These are phyloP conservation scores for Hymenoscyphus infarciens DNA, from an alignment of 2,329 filamentous ascomycete species.

Conservation along the genomic window DNA sequence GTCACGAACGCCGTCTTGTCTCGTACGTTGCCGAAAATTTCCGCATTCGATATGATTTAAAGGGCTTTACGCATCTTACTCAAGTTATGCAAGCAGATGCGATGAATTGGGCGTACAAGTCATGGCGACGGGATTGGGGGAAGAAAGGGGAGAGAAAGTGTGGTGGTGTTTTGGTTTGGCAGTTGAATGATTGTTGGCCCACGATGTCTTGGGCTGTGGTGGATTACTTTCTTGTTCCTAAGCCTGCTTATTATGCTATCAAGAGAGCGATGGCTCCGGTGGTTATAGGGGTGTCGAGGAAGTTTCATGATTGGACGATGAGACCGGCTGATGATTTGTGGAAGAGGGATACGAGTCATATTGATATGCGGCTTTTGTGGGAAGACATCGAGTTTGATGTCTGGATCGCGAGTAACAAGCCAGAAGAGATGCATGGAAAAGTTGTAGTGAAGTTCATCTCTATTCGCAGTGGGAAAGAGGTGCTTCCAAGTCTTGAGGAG, in stretches of 20 bases:
- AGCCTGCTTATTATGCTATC: slow-evolving; percentile 51
- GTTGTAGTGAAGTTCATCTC: background rate
- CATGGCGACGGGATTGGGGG: slow-evolving; percentile 29
- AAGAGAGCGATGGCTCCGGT: slow-evolving; percentile 41
- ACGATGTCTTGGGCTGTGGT: slow-evolving; percentile 63
- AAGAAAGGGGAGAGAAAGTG: slow-evolving; percentile 40
- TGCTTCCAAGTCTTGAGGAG: background rate
- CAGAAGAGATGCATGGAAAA: background rate
- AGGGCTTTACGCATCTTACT: slow-evolving; percentile 31
- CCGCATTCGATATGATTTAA: slow-evolving; percentile 28
- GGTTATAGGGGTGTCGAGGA: slow-evolving; percentile 27
- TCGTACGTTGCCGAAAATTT: slow-evolving; percentile 33
- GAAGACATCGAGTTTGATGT: background rate
- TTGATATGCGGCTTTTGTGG: background rate
- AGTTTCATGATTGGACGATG: slow-evolving; percentile 14
- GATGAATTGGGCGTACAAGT: slow-evolving; percentile 32
- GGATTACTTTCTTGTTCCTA: slow-evolving; percentile 52
- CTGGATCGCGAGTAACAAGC: background rate
- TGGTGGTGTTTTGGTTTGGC: slow-evolving; percentile 64
- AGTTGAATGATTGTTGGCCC: slow-evolving; percentile 69
- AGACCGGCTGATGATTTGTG: slow-evolving; percentile 19
- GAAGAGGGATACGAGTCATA: background rate
- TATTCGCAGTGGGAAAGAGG: background rate
- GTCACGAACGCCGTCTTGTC: slow-evolving; percentile 49
- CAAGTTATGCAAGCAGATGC: slow-evolving; percentile 33